Evolutionary conservation across 345 rosid species (phyloP).

Genomic region (Jatropha curcas): DNA sequence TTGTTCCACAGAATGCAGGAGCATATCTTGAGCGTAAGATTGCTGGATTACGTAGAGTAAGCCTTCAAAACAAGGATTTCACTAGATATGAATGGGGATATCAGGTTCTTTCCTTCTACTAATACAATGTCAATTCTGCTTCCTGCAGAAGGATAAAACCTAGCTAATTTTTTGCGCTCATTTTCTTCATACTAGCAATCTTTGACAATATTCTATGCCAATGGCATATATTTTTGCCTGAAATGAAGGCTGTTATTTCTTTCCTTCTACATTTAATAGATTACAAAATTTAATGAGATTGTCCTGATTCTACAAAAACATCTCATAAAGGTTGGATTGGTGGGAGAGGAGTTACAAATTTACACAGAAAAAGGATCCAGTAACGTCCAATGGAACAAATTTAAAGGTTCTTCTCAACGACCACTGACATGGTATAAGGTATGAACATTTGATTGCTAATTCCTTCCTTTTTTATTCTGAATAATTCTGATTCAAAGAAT

Average conservation of each 20-base stretch:
- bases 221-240: neutral
- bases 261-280: neutral
- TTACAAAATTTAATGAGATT: neutral
- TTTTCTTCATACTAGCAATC: neutral
- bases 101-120: conserved; percentile 45
- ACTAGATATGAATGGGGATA: conserved; percentile 63
- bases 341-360: conserved; percentile 54
- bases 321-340: conserved; percentile 59
- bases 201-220: neutral
- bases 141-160: neutral
- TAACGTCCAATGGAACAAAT: conserved; percentile 50
- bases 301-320: neutral
- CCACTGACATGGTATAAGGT: conserved; percentile 88
- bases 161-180: neutral
- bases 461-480: neutral
- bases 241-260: neutral
- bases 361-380: conserved; percentile 40
- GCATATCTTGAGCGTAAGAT: conserved; percentile 64
- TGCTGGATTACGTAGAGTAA: conserved; percentile 53
- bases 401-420: conserved; percentile 38
- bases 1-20: conserved; percentile 56
- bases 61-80: conserved; percentile 45
- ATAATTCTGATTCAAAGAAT: neutral
- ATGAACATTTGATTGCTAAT: conserved; percentile 14
- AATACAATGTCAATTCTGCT: neutral